Evolutionary conservation across 306 rosid genomes (phyloP).

Genomic region (Malus sieversii): DNA sequence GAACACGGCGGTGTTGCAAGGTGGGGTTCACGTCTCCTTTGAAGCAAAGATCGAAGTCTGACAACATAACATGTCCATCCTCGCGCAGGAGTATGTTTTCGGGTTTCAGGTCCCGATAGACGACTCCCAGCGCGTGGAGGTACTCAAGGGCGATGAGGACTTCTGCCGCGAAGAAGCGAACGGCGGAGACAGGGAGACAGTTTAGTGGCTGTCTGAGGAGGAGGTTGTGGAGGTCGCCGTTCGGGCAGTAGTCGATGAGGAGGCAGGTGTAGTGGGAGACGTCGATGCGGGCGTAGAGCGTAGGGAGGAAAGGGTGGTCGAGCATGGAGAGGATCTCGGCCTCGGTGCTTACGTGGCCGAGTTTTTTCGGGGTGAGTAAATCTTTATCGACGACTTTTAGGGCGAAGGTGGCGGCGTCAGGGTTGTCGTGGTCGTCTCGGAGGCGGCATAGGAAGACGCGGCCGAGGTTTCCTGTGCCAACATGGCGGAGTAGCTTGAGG

Average conservation of each 20-base stretch:
- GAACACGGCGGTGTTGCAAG: not conserved
- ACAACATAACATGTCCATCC: constrained; percentile 90
- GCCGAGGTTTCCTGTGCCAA: constrained; percentile 87
- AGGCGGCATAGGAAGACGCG: constrained; percentile 85
- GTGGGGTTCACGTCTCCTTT: constrained; percentile 55
- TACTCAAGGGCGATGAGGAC: constrained; percentile 72
- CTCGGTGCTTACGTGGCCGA: constrained; percentile 57
- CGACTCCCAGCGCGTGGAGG: constrained; percentile 69
- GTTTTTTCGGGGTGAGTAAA: constrained; percentile 47
- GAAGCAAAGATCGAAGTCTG: constrained; percentile 82
- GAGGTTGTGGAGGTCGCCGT: constrained; percentile 78
- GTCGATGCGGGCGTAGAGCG: constrained; percentile 79
- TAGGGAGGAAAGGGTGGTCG: constrained; percentile 88
- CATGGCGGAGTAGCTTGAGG: constrained; percentile 71
- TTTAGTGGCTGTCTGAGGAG: constrained; percentile 40
- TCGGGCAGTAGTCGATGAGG: constrained; percentile 81
- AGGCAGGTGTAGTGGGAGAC: constrained; percentile 86
- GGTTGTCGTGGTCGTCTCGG: constrained; percentile 49
- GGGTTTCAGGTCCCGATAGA: constrained; percentile 79
- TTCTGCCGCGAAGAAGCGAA: constrained; percentile 74
- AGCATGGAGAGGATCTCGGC: constrained; percentile 61
- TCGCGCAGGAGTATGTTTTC: constrained; percentile 76
- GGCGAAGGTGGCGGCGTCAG: constrained; percentile 56
- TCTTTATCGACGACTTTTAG: constrained; percentile 85
- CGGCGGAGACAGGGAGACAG: constrained; percentile 32